Conservation (phyloP, 2,329 filamentous ascomycete genomes). For the Monascus ruber region DNA sequence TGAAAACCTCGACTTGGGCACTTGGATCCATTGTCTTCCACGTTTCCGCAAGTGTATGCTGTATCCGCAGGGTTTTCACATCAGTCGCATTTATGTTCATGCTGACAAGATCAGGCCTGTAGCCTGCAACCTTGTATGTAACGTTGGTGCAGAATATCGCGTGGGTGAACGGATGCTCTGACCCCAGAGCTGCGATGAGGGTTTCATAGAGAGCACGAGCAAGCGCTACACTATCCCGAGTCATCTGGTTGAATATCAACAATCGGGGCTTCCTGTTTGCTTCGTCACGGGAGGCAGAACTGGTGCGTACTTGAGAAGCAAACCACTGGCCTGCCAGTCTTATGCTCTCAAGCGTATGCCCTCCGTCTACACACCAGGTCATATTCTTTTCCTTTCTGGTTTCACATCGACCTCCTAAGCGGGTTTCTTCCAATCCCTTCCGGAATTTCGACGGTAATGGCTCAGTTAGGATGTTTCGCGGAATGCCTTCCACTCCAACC, state of each 20-base stretch:
- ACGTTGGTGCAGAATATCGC: constrained; percentile 76
- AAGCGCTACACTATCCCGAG: constrained; percentile 59
- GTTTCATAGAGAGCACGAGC: constrained; percentile 52
- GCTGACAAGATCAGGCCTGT: constrained; percentile 51
- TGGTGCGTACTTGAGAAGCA: constrained; percentile 36
- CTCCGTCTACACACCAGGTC: constrained; percentile 75
- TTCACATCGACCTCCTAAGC: constrained; percentile 68
- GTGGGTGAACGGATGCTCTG: constrained; percentile 49
- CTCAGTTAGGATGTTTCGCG: constrained; percentile 26
- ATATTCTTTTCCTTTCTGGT: constrained; percentile 46
- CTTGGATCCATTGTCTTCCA: constrained; percentile 48
- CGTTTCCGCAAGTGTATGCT: constrained; percentile 51
- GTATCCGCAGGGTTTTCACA: constrained; percentile 51
- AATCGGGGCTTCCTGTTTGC: constrained; percentile 38
- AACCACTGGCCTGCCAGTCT: constrained; percentile 70
- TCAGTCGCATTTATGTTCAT: constrained; percentile 49
- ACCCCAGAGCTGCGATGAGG: constrained; percentile 32
- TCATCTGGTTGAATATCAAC: constrained; percentile 89
- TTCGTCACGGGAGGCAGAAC: constrained; percentile 19
- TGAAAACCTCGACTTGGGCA: constrained; percentile 45
- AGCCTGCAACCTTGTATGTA: constrained; percentile 50
- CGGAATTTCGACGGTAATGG: constrained; percentile 51
- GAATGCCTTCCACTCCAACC: constrained; percentile 22
- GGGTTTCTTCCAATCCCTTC: constrained; percentile 54
- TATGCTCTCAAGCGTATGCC: constrained; percentile 78